Conservation (phyloP, 2,329 filamentous ascomycete species). For the Fusarium fracticaudum region DNA sequence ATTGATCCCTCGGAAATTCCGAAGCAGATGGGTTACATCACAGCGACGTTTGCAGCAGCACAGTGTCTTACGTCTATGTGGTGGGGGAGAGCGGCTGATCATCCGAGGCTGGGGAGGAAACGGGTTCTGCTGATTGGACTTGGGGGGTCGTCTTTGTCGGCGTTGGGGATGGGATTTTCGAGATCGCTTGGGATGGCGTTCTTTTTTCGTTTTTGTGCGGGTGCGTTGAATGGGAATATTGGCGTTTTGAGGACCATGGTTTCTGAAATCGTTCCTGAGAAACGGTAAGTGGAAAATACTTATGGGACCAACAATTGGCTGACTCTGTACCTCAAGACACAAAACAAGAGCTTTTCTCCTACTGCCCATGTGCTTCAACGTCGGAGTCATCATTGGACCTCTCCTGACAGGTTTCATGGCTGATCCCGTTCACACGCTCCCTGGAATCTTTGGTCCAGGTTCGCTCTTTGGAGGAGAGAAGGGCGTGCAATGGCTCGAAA, state of each 20-base stretch:
- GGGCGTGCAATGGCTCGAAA: conserved; percentile 31
- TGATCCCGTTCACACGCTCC: conserved; percentile 70
- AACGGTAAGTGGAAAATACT: conserved; percentile 6
- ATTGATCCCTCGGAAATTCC: conserved; percentile 73
- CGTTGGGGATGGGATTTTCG: conserved; percentile 71
- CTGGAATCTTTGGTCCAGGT: conserved; percentile 57
- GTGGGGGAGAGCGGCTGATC: conserved; percentile 79
- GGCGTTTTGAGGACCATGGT: conserved; percentile 79
- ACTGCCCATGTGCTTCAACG: conserved; percentile 78
- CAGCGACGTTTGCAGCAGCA: conserved; percentile 81
- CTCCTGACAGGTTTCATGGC: conserved; percentile 75
- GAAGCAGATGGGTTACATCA: conserved; percentile 78
- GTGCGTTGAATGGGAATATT: conserved; percentile 77
- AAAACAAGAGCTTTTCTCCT: conserved; percentile 78
- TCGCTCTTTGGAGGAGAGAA: conserved; percentile 50
- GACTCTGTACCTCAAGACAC: conserved; percentile 49
- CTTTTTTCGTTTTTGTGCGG: conserved; percentile 73
- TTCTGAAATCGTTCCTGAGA: conserved; percentile 29
- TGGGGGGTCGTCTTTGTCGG: conserved; percentile 64
- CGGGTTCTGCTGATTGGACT: conserved; percentile 81
- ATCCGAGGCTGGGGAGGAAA: conserved; percentile 75
- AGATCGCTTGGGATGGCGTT: conserved; percentile 76
- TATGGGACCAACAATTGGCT: too few relatives aligned
- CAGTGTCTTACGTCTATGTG: conserved; percentile 86
- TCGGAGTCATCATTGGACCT: conserved; percentile 78